phyloP scores from a whole-genome alignment of 1,139 yeast species.

The Zygosaccharomyces pseudobailii region DNA sequence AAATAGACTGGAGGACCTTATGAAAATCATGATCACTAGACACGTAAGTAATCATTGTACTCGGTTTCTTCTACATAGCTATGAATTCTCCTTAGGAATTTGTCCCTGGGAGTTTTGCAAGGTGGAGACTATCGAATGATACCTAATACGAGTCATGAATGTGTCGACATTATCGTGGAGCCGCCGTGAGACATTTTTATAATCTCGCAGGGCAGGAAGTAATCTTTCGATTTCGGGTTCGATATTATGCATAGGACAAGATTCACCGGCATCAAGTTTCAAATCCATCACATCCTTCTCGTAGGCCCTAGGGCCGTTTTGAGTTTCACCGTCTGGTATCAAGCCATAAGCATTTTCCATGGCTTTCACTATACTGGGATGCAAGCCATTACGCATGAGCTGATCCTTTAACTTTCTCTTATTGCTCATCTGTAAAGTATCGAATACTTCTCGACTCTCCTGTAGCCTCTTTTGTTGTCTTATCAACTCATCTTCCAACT shows the following conservation, averaged over 20 bases:
- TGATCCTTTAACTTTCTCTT: slow-evolving; percentile 18
- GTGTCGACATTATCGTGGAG: slow-evolving; percentile 7
- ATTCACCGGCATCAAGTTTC: slow-evolving; percentile 10
- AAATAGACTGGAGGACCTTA: background rate
- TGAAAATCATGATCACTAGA: slow-evolving; percentile 1
- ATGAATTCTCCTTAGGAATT: background rate
- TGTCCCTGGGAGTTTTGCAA: background rate
- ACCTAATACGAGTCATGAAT: slow-evolving; percentile 3
- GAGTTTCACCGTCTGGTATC: slow-evolving; percentile 13
- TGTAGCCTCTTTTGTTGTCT: slow-evolving; percentile 19
- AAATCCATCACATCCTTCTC: slow-evolving; percentile 16
- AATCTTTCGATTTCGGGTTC: slow-evolving; percentile 3
- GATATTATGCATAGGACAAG: background rate
- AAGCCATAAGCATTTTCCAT: slow-evolving; percentile 28
- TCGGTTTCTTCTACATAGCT: background rate
- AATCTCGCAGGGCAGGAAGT: slow-evolving; percentile 12
- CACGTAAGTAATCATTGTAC: background rate
- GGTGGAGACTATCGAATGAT: background rate
- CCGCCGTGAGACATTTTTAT: slow-evolving; percentile 5
- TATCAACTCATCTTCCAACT: slow-evolving; percentile 21
- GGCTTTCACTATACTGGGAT: slow-evolving; percentile 28
- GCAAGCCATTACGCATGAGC: slow-evolving; percentile 21
- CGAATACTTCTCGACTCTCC: slow-evolving; percentile 16
- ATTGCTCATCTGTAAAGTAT: slow-evolving; percentile 13
- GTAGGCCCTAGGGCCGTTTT: slow-evolving; percentile 6